Base-by-base conservation (phyloP, 2,329 filamentous ascomycete species). In the Pseudogymnoascus sp. region DNA sequence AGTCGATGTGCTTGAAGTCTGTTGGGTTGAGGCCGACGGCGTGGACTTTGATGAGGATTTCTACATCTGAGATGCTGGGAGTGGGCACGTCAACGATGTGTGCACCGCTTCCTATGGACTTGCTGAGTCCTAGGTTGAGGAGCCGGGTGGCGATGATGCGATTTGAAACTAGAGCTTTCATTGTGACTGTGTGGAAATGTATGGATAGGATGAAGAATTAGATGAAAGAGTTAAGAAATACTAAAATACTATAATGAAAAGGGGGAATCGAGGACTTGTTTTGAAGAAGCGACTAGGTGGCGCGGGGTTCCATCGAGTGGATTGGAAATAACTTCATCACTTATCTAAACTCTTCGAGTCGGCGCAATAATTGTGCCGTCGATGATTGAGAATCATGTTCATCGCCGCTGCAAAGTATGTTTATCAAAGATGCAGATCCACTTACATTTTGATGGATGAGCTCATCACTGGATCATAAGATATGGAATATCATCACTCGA, bases 1-100 rank as follows among this genome's bases (percentile, higher is more conserved):
- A 67, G 30, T 66, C 64, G n/a, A 70, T 57, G 61, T 70, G 68
- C 55, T 69, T 70, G 68, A 68, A 70, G 62, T 70, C 66, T 3
- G 67, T 71, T 5, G 68, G 68, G 59, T 70, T 70, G 34, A 71
- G 39, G 52, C 67, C 67, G 8, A 70, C 66, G 26, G 6, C 45
- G 28, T 33, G 19, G n/a, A n/a, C n/a, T n/a, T n/a, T n/a, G n/a
- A n/a, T n/a, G n/a, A n/a, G n/a, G n/a, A n/a, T n/a, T n/a, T n/a
- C n/a, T n/a, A n/a, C n/a, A n/a, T n/a, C n/a, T n/a, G n/a, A n/a
- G n/a, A n/a, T n/a, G n/a, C n/a, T n/a, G n/a, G n/a, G n/a, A n/a
- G n/a, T n/a, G n/a, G n/a, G n/a, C n/a, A n/a, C n/a, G n/a, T n/a
- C n/a, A n/a, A n/a, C n/a, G n/a, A n/a, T n/a, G n/a, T n/a, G n/a